Conservation (phyloP, 148 eudicot species). For the Diospyros lotus region DNA sequence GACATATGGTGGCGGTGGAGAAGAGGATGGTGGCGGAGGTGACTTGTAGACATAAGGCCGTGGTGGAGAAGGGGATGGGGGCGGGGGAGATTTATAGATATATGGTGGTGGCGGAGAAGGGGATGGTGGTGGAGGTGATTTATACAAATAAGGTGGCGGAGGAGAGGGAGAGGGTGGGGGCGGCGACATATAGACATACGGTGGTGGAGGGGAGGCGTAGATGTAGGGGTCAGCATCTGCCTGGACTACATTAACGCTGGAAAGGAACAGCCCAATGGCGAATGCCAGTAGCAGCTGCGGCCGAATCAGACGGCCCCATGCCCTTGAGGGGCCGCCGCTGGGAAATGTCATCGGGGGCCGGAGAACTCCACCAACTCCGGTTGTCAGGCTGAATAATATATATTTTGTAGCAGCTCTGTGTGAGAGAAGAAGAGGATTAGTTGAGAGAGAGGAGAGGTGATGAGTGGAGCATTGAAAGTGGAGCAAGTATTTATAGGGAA, state of each 20-base stretch:
- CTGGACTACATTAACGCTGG: neutral
- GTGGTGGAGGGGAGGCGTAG: no score
- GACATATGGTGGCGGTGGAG: slow-evolving; percentile 25
- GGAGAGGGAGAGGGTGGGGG: slow-evolving; percentile 28
- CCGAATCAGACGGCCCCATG: slow-evolving; percentile 2
- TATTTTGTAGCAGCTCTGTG: no score
- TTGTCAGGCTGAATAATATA: no score
- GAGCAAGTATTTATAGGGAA: no score
- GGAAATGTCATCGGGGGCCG: slow-evolving; percentile 18
- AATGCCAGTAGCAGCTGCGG: slow-evolving; percentile 18
- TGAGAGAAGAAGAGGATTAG: no score
- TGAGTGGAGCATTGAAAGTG: no score
- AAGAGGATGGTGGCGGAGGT: slow-evolving; percentile 27
- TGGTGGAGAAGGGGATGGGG: slow-evolving; percentile 21
- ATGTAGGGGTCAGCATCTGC: neutral
- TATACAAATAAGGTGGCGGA: slow-evolving; percentile 27
- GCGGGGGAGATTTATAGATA: slow-evolving; percentile 28
- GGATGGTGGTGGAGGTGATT: slow-evolving; percentile 30
- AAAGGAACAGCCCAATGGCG: neutral
- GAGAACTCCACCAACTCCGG: slow-evolving; percentile 3
- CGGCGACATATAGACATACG: slow-evolving; percentile 20
- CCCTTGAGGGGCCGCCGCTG: slow-evolving; percentile 19
- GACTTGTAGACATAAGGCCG: slow-evolving; percentile 30
- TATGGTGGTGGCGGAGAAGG: slow-evolving; percentile 21
- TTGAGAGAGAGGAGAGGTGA: no score